Evolutionary conservation across 306 rosid genomes (phyloP), one percentile per base, ranked within the genome.

Genomic region (Chamaecrista fasciculata): DNA sequence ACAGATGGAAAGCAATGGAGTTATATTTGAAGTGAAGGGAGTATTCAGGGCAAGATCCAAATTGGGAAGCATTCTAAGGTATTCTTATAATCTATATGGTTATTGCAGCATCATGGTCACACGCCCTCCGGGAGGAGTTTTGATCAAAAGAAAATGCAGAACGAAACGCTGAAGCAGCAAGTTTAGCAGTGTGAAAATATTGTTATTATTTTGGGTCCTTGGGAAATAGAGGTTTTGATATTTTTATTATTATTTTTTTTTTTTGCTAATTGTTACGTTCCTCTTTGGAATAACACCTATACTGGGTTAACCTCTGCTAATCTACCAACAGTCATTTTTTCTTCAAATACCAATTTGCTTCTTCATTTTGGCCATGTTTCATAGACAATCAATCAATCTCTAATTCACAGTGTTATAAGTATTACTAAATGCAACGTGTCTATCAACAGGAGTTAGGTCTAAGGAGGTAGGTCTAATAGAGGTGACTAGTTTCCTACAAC

Each of bases 91-190:
- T 63, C 73, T 95, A 19, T 86, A 85, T 33, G 78, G 82, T 40
- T 74, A 51, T 60, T 95, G 99, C 77, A 72, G 11, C 21, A 31
- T 91, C 51, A 70, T 82, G 81, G 31, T 87, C 19, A 70, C 88
- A 11, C 76, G 96, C 28, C 95, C 99, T 57, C 99, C 97, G 3
- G 70, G 44, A 11, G 99, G 99, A 16, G 78, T 83, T 53, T 18
- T 95, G 73, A 44, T 84, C 3, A 75, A 29, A 62, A 79, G 79
- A 65, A 86, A 78, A 36, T 95, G 97, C 80, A 85, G 73, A 72
- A 86, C 96, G 0, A 85, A 84, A 50, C 95, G 73, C 61, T 85
- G 70, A 83, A 18, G 63, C 68, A 12, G 61, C 29, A 2, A 7
- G 0, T 18, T 59, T 51, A 47, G 36, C 19, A 48, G 52, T 69